Evolutionary conservation across 2,329 filamentous ascomycete genomes (phyloP).

Genomic region (Epichloe coenophiala): DNA sequence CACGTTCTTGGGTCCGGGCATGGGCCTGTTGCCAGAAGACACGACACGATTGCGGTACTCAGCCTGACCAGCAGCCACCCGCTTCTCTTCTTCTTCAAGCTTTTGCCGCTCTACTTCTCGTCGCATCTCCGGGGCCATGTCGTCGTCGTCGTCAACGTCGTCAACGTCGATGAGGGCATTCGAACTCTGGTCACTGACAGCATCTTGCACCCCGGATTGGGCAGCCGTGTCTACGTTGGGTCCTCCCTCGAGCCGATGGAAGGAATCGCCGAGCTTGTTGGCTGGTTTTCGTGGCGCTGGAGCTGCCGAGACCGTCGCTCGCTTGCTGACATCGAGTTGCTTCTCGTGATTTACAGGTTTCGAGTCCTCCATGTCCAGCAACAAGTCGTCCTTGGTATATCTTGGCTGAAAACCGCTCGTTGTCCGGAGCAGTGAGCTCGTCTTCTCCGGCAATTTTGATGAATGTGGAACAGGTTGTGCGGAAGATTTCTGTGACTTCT

Average conservation of each 20-base stretch:
- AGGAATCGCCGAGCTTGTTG: constrained; percentile 84
- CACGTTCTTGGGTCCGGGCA: constrained; percentile 38
- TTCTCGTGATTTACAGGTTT: constrained; percentile 39
- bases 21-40: constrained; percentile 22
- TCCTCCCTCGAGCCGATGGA: constrained; percentile 72
- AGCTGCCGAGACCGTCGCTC: constrained; percentile 58
- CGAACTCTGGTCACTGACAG: constrained; percentile 37
- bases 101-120: constrained; percentile 76
- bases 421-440: background rate
- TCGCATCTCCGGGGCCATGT: constrained; percentile 74
- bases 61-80: constrained; percentile 77
- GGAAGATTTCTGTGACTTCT: constrained; percentile 21
- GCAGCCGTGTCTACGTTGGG: too few relatives aligned
- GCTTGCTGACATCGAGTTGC: constrained; percentile 41
- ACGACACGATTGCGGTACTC: constrained; percentile 68
- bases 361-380: constrained; percentile 60
- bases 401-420: background rate
- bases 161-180: constrained; percentile 49
- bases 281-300: constrained; percentile 73
- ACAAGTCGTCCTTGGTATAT: constrained; percentile 41
- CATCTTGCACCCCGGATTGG: background rate
- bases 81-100: constrained; percentile 74
- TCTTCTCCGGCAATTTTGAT: background rate
- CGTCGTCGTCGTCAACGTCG: constrained; percentile 44
- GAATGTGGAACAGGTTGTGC: background rate